Conservation (phyloP, 352 stramenopile species). For the Peronospora belbahrii region DNA sequence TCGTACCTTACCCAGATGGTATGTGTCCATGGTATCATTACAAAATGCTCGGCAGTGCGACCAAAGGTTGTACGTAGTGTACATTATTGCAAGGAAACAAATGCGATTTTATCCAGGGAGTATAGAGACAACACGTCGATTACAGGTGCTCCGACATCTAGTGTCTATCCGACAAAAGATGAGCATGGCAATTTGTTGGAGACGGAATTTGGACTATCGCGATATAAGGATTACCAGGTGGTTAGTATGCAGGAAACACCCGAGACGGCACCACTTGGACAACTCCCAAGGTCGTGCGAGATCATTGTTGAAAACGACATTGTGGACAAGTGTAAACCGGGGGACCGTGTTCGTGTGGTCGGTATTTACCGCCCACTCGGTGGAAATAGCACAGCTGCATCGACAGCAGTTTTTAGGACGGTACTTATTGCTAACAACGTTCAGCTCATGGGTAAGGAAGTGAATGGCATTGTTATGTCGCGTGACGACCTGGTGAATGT, state of each 20-base stretch:
- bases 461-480: conserved; percentile 89
- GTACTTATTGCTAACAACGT: conserved; percentile 96
- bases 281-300: conserved; percentile 96
- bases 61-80: conserved; percentile 97
- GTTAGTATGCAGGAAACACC: conserved; percentile 83
- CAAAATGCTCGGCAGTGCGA: conserved; percentile 94
- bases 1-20: conserved; percentile 92
- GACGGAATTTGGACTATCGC: conserved; percentile 96
- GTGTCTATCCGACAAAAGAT: conserved; percentile 93
- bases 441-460: conserved; percentile 90
- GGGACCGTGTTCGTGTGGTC: conserved; percentile 93
- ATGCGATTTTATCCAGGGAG: conserved; percentile 86
- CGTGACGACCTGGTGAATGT: conserved; percentile 90
- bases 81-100: conserved; percentile 97
- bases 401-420: conserved; percentile 91
- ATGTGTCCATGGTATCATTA: conserved; percentile 98
- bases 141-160: conserved; percentile 79
- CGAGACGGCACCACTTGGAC: conserved; percentile 93
- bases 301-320: conserved; percentile 98
- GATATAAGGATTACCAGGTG: conserved; percentile 98
- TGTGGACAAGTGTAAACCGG: conserved; percentile 97
- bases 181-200: conserved; percentile 94
- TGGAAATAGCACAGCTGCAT: conserved; percentile 63
- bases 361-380: conserved; percentile 92
- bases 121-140: conserved; percentile 97